Evolutionary conservation across 176 grass and related monocot species (phyloP), one percentile per base, ranked within the genome.

Genomic region (Coix lacrymajobi): DNA sequence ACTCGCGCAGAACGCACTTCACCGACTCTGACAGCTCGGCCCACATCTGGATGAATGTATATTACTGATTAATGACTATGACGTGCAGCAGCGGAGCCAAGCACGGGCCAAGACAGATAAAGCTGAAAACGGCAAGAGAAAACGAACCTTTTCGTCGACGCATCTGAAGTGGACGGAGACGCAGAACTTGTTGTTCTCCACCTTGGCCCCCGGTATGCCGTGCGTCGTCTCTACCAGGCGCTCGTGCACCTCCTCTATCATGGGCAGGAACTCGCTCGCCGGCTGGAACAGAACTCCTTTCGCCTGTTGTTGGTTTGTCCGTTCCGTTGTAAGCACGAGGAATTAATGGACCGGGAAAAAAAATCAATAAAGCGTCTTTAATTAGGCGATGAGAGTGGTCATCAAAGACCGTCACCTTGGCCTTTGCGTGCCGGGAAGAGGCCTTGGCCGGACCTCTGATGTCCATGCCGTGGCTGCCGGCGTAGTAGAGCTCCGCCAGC

Each of bases 381-480:
- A n/a, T n/a, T n/a, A n/a, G 36, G 39, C 39, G 39, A 40, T 11
- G 39, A 40, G 36, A 6, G 36, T 6, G 36, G 36, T 37, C 36
- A 4, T 37, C 36, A n/a, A n/a, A n/a, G 36, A 37, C 0, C 24
- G 60, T 79, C 32, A 91, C 84, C 92, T 89, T 93, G 17, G 91
- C 41, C 81, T 92, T 88, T 24, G 74, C 79, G 80, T 93, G 82
- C 38, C 86, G 81, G 60, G 79, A 34, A 17, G 84, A 63, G 32
- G 82, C 73, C 62, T 79, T 84, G 46, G 77, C 81, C 8, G 94
- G 94, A 3, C 89, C 94, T 76, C 88, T 90, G 80, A 97, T 97
- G 89, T 97, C 94, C 94, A 97, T 97, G 52, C 94, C 94, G 72
- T 97, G 94, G 86, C 94, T 97, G 56, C 94, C 94, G 45, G 94